A percentile compares a stretch with the other conserved stretches of the same genome.
Conservation (phyloP, 495 filamentous ascomycete genomes). For the Terfezia claveryi region DNA sequence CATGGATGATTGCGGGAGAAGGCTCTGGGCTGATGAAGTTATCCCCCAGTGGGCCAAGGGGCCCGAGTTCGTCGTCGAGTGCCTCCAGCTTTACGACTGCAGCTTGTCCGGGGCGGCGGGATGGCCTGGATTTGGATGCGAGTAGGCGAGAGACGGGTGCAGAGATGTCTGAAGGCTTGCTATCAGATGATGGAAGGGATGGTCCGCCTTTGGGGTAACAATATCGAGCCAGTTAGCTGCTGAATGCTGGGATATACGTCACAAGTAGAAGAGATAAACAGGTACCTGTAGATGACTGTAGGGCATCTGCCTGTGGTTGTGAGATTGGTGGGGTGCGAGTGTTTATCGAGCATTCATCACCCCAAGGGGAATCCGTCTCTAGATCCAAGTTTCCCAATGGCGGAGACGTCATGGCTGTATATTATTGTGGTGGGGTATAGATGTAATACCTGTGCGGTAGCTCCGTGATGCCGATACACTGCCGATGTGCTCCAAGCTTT, state of each 20-base stretch:
- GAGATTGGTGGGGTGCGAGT: constrained; percentile 7
- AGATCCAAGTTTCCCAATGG: constrained; percentile 13
- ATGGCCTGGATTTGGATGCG: constrained; percentile 5
- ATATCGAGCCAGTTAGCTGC: no score
- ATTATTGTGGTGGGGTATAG: background rate
- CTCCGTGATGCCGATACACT: no score
- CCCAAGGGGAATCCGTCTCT: constrained; percentile 17
- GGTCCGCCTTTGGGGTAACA: no score
- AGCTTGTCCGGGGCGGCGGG: constrained; percentile 16
- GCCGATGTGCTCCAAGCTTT: no score
- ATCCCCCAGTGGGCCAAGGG: constrained; percentile 65
- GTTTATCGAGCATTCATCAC: constrained; percentile 17
- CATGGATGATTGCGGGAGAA: constrained; percentile 20
- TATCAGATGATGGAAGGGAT: no score
- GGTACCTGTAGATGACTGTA: constrained; percentile 9
- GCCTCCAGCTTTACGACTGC: constrained; percentile 43
- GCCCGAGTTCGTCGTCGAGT: constrained; percentile 73
- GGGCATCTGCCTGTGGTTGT: background rate
- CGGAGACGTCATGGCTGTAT: constrained; percentile 13
- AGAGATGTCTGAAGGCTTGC: no score
- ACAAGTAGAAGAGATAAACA: background rate
- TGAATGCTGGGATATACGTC: no score
- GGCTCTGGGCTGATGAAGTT: constrained; percentile 27
- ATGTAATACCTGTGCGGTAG: background rate
- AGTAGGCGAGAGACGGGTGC: background rate